Evolutionary conservation across 805 yeast genomes (phyloP), one percentile per base, ranked within the genome.

Genomic region (Priceomyces medius): DNA sequence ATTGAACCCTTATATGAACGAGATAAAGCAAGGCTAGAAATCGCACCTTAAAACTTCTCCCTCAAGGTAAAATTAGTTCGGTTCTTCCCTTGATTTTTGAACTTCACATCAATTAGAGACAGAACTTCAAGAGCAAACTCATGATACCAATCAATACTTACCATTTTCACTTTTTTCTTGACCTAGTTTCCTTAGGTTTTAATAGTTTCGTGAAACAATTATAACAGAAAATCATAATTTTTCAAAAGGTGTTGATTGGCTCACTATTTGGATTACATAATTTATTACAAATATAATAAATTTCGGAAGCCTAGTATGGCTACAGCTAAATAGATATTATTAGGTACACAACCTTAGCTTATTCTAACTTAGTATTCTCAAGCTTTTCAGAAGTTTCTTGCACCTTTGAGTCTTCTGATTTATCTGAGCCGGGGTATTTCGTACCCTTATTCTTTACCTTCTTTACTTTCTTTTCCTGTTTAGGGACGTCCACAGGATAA

Each of bases 361-460:
- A 47, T 24, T 64, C 67, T 38, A 73, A 43, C 37, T 60, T 63
- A 10, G 76, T 53, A 40, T 63, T 64, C 35, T 66, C 67, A 35
- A 74, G 58, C 53, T 67, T 59, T 45, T 68, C 63, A 27, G 71
- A 56, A 27, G 53, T 63, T 40, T 61, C 56, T 3, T 43, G 56
- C 16, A 61, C 64, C 10, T 23, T 5, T 21, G 32, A 8, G 4
- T 9, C 17, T 12, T 20, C 38, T 4, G 60, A 53, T 19, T 50
- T 52, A 37, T 56, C 50, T 12, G 59, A 50, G 53, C 95, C 96
- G 31, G 97, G 97, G 76, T 85, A 88, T 66, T 79, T 79, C n/a
- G 88, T 59, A 47, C 98, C 98, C 68, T 88, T 88, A 61, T 87
- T 81, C 73, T 89, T 89, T 59, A 81, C 85, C 59, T 80, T 86